These are phyloP conservation scores for Panaeolus papilionaceus DNA, from an alignment of 768 basidiomycete species.

Conservation along the genomic window DNA sequence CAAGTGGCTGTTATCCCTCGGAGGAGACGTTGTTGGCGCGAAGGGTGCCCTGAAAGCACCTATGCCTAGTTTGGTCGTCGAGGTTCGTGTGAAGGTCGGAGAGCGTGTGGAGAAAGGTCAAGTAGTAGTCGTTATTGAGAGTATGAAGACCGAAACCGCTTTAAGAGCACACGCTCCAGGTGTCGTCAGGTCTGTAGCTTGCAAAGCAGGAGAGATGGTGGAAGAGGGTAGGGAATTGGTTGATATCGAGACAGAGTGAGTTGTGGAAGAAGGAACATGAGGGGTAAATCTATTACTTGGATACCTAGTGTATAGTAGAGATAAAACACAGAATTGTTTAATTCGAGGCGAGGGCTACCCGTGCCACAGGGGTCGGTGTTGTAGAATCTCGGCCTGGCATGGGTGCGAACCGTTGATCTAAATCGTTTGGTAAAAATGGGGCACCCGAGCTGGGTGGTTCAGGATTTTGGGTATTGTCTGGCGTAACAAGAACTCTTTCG, in stretches of 20 bases:
- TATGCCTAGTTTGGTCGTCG: constrained; percentile 94
- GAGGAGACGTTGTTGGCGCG: constrained; percentile 60
- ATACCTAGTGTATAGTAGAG: constrained; percentile 6
- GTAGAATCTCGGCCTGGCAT: constrained; percentile 49
- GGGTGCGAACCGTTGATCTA: constrained; percentile 42
- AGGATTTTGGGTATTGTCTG: constrained; percentile 60
- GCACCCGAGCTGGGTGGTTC: constrained; percentile 61
- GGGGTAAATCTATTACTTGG: background rate
- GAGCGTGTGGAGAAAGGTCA: constrained; percentile 84
- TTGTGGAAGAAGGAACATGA: background rate
- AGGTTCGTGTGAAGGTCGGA: constrained; percentile 80
- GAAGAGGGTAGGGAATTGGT: constrained; percentile 85
- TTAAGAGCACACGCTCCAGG: constrained; percentile 75
- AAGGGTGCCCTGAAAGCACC: constrained; percentile 80
- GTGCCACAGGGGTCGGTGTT: constrained; percentile 44
- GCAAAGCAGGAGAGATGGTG: constrained; percentile 89
- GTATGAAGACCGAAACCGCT: constrained; percentile 98
- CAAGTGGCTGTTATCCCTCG: constrained; percentile 70
- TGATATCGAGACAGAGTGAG: constrained; percentile 57
- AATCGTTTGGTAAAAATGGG: constrained; percentile 52
- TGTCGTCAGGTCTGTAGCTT: constrained; percentile 73
- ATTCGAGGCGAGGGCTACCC: constrained; percentile 19
- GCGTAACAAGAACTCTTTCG: constrained; percentile 44
- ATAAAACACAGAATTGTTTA: constrained; percentile 20
- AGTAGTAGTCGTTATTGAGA: constrained; percentile 84